Percentiles rank a stretch among this genome's conserved stretches.
Evolutionary conservation across 139 green algal species (phyloP).

Genomic region (Coelastrella sp.): DNA sequence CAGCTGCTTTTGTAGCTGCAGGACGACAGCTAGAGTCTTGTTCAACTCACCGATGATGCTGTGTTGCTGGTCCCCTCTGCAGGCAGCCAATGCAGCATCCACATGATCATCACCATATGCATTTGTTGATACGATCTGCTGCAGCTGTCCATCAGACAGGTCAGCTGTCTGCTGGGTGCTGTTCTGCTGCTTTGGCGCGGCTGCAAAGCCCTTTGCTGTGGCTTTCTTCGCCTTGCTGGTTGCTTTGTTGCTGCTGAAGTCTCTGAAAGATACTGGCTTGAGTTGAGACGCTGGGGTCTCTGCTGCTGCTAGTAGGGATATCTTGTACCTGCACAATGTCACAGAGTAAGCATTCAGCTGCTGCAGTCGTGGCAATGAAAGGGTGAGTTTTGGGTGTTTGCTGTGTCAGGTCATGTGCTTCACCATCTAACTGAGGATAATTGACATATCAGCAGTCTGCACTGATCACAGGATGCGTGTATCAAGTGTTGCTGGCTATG

Average conservation of each 20-base stretch:
- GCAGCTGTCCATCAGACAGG: slow-evolving; percentile 3
- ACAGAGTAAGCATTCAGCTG: too few relatives aligned
- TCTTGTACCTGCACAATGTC: slow-evolving; percentile 42
- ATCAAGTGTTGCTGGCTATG: too few relatives aligned
- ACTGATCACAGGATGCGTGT: too few relatives aligned
- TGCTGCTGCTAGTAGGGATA: slow-evolving; percentile 1
- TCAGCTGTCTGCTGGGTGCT: slow-evolving; percentile 23
- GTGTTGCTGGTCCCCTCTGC: slow-evolving; percentile 9
- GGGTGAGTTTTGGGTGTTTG: too few relatives aligned
- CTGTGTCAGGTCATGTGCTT: too few relatives aligned
- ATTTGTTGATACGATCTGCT: slow-evolving; percentile 4
- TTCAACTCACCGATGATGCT: slow-evolving; percentile 15
- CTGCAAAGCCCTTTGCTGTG: slow-evolving; percentile 36
- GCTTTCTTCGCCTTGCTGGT: slow-evolving; percentile 33
- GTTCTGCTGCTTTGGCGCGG: not conserved
- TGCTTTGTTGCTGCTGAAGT: slow-evolving; percentile 35
- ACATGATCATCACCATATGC: slow-evolving; percentile 25
- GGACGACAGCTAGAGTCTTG: not conserved
- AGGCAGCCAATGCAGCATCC: not conserved
- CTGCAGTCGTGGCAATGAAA: too few relatives aligned
- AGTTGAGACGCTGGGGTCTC: not conserved
- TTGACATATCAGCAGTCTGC: too few relatives aligned
- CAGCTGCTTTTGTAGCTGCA: too few relatives aligned
- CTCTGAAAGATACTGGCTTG: slow-evolving; percentile 19
- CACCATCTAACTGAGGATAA: too few relatives aligned